Evolutionary conservation across 2,329 filamentous ascomycete genomes (phyloP).

Genomic region (Macrophomina pseudophaseolina): DNA sequence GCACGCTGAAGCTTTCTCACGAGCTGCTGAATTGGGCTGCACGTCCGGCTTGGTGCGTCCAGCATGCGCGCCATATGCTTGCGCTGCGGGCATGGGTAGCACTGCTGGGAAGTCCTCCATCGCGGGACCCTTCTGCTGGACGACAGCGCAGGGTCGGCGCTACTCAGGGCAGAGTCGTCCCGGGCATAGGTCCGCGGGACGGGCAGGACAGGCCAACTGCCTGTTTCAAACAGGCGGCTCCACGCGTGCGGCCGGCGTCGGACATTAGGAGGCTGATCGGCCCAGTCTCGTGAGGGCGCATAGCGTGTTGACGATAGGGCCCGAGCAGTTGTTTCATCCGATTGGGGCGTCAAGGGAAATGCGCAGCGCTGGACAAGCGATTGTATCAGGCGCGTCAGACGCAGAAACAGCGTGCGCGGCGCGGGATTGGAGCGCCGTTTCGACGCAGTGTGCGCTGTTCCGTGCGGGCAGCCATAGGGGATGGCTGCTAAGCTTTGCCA

Average conservation of each 20-base stretch:
- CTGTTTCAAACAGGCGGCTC: slow-evolving; percentile 27
- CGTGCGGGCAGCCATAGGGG: slow-evolving; percentile 7
- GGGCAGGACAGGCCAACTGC: slow-evolving; percentile 22
- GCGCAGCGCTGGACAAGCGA: slow-evolving; percentile 1
- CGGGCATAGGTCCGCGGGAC: background rate
- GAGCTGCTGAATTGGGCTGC: slow-evolving; percentile 6
- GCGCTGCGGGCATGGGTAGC: background rate
- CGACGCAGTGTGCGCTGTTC: background rate
- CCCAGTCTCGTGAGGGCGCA: slow-evolving; percentile 11
- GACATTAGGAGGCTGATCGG: slow-evolving; percentile 21
- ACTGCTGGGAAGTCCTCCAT: slow-evolving; percentile 5
- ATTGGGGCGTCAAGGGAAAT: slow-evolving; percentile 9
- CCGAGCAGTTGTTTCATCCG: slow-evolving; percentile 8
- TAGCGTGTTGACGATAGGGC: background rate
- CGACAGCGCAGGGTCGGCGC: slow-evolving; percentile 3
- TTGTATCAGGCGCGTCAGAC: slow-evolving; percentile 9
- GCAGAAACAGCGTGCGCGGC: slow-evolving; percentile 6
- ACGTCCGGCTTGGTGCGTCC: slow-evolving; percentile 1
- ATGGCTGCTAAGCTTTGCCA: slow-evolving; percentile 19
- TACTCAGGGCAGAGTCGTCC: slow-evolving; percentile 8
- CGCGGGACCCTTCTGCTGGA: background rate
- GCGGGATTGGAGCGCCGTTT: background rate
- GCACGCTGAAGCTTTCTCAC: slow-evolving; percentile 11
- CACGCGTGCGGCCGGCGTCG: slow-evolving; percentile 20
- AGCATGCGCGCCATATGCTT: background rate